Base-by-base conservation (phyloP, 345 rosid species). In the Noccaea caerulescens region DNA sequence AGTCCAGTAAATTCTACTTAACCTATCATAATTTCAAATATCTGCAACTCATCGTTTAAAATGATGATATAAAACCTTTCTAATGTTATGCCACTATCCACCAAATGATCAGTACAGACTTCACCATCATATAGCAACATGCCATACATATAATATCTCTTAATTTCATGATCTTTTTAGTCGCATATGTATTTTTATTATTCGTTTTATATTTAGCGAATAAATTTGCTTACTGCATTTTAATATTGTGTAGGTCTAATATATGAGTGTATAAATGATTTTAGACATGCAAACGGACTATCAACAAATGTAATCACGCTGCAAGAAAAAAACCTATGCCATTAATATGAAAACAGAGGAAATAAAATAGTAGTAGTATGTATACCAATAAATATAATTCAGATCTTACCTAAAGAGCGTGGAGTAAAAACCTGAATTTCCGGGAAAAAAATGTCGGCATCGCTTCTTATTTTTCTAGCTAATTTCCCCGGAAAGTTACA, bases 371-470 rank as follows among this genome's bases (percentile, higher is more conserved):
- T 18, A n/a, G 34, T 10, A 10, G n/a, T n/a, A n/a, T n/a, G n/a
- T 32, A 3, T 25, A 45, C 10, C 34, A 10, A 46, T 14, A 38
- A 53, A 52, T 45, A 47, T 9, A 54, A 42, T 13, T 42, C 68
- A 74, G 72, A 68, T 75, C 27, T 74, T 47, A 66, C 34, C 43
- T 3, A 72, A 64, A 49, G 63, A 58, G 32, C 45, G 56, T 75
- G 46, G 70, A 68, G 73, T 75, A 60, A 52, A 73, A 37, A 36
- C 25, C 68, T 39, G 39, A 66, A 20, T 32, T 12, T 56, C 77
- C 68, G 68, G 68, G 68, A 0, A 38, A 20, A 63, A 54, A 69
- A 37, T 75, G 75, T 75, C 79, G 79, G 79, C 69, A 54, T 75
- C 75, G 12, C 43, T 52, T 52, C 0, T 8, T 76, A 42, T 23